Evolutionary conservation across 2,329 filamentous ascomycete species (phyloP).

Genomic region (Thelonectria rubi): DNA sequence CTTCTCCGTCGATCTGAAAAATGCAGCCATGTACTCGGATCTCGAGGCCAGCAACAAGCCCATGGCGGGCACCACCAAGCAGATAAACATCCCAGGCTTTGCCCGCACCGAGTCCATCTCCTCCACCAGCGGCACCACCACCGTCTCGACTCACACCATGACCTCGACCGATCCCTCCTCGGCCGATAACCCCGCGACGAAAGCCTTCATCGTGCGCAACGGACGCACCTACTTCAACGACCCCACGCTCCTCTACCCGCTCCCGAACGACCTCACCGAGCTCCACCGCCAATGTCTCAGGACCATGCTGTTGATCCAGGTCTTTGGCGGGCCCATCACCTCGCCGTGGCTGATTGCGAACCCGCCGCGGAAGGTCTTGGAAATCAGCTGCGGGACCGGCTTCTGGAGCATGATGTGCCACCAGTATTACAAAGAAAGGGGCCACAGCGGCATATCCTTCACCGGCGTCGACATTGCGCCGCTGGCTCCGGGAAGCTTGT

Average conservation of each 20-base stretch:
- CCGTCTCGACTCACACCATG: constrained; percentile 57
- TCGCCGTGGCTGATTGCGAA: constrained; percentile 71
- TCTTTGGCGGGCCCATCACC: constrained; percentile 83
- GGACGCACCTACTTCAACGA: constrained; percentile 87
- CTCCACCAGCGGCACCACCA: constrained; percentile 55
- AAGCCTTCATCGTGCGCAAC: constrained; percentile 76
- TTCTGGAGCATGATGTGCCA: constrained; percentile 93
- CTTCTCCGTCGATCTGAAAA: constrained; percentile 44
- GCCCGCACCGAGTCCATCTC: constrained; percentile 58
- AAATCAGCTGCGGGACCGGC: constrained; percentile 86
- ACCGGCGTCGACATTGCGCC: constrained; percentile 85
- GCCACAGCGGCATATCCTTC: constrained; percentile 76
- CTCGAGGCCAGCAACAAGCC: constrained; percentile 44
- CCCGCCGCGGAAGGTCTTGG: constrained; percentile 80
- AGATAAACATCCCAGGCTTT: constrained; percentile 47
- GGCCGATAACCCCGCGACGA: constrained; percentile 53
- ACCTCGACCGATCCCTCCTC: constrained; percentile 59
- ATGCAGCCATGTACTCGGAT: constrained; percentile 50
- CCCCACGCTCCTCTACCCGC: constrained; percentile 75
- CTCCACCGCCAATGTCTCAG: constrained; percentile 87
- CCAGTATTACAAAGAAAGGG: constrained; percentile 75
- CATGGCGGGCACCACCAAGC: constrained; percentile 42
- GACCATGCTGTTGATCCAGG: constrained; percentile 80
- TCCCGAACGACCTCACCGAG: constrained; percentile 87
- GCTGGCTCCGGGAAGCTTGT: constrained; percentile 60